Conservation (phyloP, 306 rosid species). For the Canavalia gladiata region DNA sequence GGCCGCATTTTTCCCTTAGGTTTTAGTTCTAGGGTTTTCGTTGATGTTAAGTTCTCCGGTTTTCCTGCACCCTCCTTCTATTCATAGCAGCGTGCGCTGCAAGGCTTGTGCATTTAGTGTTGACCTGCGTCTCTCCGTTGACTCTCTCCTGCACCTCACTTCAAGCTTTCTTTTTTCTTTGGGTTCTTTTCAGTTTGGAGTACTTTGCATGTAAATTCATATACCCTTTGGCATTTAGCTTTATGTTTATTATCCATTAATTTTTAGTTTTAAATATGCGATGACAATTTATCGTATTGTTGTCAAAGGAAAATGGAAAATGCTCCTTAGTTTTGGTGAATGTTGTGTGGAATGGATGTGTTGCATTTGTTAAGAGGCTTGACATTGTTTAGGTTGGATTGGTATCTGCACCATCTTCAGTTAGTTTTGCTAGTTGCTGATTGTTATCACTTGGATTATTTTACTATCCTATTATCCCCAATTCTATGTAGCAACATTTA, state of each 20-base stretch:
- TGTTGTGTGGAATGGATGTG: not conserved
- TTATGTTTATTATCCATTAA: not conserved
- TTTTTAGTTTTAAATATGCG: not conserved
- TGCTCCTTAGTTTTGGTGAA: not conserved
- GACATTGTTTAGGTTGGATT: conserved; percentile 2
- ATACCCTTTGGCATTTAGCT: not conserved
- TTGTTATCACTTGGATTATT: conserved; percentile 35
- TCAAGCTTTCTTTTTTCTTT: conserved; percentile 23
- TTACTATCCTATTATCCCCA: not conserved
- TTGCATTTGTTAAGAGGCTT: conserved; percentile 5
- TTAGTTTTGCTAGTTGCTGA: conserved; percentile 14
- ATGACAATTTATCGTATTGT: not conserved
- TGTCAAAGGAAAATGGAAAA: conserved; percentile 1
- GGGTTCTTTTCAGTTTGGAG: conserved; percentile 36
- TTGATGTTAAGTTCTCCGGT: not conserved
- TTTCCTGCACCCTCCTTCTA: conserved; percentile 12
- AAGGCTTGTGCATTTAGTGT: conserved; percentile 1
- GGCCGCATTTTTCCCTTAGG: not conserved
- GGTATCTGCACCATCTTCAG: not conserved
- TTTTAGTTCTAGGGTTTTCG: conserved; percentile 20
- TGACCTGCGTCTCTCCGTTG: not conserved
- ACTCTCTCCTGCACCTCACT: not conserved
- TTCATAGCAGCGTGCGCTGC: conserved; percentile 23
- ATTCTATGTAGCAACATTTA: conserved; percentile 13
- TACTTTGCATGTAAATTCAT: not conserved